Evolutionary conservation across 1,284 basidiomycete genomes (phyloP).

Genomic region (Moesziomyces globuligerus): DNA sequence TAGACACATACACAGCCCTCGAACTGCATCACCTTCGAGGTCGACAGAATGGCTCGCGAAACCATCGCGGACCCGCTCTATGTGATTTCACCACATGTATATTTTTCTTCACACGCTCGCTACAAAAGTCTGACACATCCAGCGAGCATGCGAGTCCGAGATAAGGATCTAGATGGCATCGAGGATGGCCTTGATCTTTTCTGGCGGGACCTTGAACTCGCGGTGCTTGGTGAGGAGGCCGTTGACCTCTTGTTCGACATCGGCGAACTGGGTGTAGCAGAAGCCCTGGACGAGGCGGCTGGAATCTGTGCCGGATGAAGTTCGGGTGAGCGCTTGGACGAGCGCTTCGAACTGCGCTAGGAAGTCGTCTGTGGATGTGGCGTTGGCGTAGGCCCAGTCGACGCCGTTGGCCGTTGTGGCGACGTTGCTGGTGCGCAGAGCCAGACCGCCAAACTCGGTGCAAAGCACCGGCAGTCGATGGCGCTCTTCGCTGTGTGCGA

Average conservation of each 20-base stretch:
- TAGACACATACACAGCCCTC: not conserved
- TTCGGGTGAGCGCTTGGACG: constrained; percentile 15
- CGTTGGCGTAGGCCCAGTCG: constrained; percentile 46
- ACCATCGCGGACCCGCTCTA: too few relatives aligned
- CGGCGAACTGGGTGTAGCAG: constrained; percentile 51
- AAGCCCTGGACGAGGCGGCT: constrained; percentile 45
- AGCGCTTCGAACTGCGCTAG: constrained; percentile 26
- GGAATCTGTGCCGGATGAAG: not conserved
- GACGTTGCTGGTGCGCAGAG: constrained; percentile 17
- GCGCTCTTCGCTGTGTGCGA: constrained; percentile 7
- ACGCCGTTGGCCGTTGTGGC: constrained; percentile 13
- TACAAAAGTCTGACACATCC: not conserved
- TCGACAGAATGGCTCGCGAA: too few relatives aligned
- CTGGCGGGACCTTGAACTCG: constrained; percentile 32
- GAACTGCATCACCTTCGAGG: not conserved
- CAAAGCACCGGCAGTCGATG: constrained; percentile 37
- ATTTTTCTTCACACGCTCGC: not conserved
- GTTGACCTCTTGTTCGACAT: constrained; percentile 48
- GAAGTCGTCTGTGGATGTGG: constrained; percentile 22
- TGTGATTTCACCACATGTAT: not conserved
- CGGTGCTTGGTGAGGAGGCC: constrained; percentile 42
- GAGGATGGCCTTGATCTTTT: constrained; percentile 42
- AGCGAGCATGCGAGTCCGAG: too few relatives aligned
- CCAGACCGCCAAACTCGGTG: constrained; percentile 50
- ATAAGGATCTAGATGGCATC: constrained; percentile 23